Evolutionary conservation across 2,329 filamentous ascomycete genomes (phyloP), one percentile per base, ranked within the genome.

Genomic region (Cladosporium phlei): DNA sequence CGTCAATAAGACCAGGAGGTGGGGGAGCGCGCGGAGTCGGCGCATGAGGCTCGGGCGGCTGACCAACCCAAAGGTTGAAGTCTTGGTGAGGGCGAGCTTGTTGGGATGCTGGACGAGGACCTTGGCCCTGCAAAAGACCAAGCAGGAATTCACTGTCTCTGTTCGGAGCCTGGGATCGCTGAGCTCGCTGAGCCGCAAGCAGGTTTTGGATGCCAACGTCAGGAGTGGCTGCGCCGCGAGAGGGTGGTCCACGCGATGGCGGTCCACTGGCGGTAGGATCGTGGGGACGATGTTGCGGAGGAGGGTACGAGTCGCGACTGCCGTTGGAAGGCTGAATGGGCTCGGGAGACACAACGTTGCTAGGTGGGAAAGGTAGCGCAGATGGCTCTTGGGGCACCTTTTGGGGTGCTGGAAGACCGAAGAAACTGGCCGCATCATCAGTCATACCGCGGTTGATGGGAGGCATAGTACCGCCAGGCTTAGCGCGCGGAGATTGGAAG

Each of bases 71-170:
- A n/a, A 60, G 59, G 25, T 63, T 59, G 37, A 66, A 66, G 62
- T 57, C 54, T 22, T 40, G 48, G 9, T 54, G 54, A 22, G 54
- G 58, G 17, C 49, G 56, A 9, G 57, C 55, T 29, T 57, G 50
- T 14, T 60, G 63, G n/a, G 66, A 65, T 35, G 68, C 55, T 17
- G 65, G 48, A 17, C 37, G 64, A 42, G 51, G 62, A 60, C 40
- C 62, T 63, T 38, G 59, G 57, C 20, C 58, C 58, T 78, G 74
- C 55, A 95, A 93, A 22, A 95, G 75, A 51, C 83, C 86, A 67
- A 95, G 86, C 38, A 95, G 71, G 62, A 93, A 90, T 54, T 94
- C 86, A n/a, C 85, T 80, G 57, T 91, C 86, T 35, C 61, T 59
- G 52, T 60, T 61, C 62, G 77, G 82, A 52, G 63, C 66, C 12